Conservation (phyloP, 768 basidiomycete genomes). For the Leccinum arenicola region DNA sequence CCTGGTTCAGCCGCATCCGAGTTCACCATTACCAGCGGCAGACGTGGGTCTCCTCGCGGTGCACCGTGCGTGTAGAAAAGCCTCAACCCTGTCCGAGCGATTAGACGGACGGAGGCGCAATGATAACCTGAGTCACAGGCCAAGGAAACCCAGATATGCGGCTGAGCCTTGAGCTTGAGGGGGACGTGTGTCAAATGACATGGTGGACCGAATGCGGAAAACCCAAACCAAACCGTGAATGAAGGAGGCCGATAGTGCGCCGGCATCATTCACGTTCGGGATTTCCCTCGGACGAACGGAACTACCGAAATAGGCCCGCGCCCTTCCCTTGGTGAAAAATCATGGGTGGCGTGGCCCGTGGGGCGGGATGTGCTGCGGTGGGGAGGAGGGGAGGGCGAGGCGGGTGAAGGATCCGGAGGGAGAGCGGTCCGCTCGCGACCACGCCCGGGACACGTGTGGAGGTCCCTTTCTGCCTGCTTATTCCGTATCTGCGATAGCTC, state of each 20-base stretch:
- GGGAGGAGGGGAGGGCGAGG: background rate
- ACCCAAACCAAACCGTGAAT: conserved; percentile 3
- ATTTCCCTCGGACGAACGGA: conserved; percentile 12
- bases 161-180: background rate
- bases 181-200: conserved; percentile 4
- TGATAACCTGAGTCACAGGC: background rate
- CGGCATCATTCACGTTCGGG: conserved; percentile 4
- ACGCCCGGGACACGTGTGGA: conserved; percentile 11
- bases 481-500: background rate
- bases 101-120: background rate
- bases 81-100: background rate
- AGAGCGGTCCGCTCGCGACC: background rate
- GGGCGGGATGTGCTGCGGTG: background rate
- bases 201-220: conserved; percentile 12
- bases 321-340: background rate
- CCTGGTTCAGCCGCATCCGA: background rate
- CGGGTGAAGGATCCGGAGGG: background rate
- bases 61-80: background rate
- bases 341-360: background rate
- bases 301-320: background rate
- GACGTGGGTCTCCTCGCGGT: background rate
- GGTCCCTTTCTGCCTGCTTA: background rate
- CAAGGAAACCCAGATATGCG: background rate
- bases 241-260: conserved; percentile 14
- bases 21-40: background rate